Base-by-base conservation (phyloP, 805 yeast genomes). In the Candida ipomoeae region DNA sequence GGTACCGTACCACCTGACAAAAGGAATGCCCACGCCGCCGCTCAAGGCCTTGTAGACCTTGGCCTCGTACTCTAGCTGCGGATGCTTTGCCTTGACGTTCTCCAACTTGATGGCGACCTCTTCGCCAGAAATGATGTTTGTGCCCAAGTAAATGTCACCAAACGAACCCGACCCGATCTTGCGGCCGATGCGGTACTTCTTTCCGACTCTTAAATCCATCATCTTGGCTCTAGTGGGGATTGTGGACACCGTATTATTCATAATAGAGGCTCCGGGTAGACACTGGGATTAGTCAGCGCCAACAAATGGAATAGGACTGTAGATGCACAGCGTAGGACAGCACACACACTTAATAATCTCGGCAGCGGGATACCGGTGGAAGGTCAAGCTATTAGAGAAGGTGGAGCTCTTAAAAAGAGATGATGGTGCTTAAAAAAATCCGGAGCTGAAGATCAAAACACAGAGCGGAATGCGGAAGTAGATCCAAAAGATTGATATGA, bases 1-100 rank as follows among this genome's bases (percentile, higher is more conserved):
- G 1, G 95, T 87, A 36, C 98, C 99, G 67, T 83, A 91, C 95
- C 97, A 92, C 67, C 98, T 83, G 33, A 92, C 90, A 70, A 90
- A 91, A 3, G 99, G 98, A 51, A 92, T 90, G 32, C 99, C 98
- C 35, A 92, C 92, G 32, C 98, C 98, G 35, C 98, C 99, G 56
- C 96, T 85, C 48, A 92, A 74, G 2, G 96, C 91, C 65, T 87
- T 89, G 74, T 92, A 92, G 23, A 94, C 98, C 59, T 95, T 84
- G 14, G 97, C 96, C 70, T 92, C 99, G 67, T 92, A 94, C 64
- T 92, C 97, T 58, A 92, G 78, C 71, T 92, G 99, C 1, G 99
- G 98, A 67, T 94, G 98, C 64, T 89, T 88, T 2, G 98, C 96
- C 51, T 85, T 78, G 48, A 87, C 82, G 56, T 87, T 85, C 66